These are phyloP conservation scores for Cercophora samala DNA, from an alignment of 495 filamentous ascomycete species.

Conservation along the genomic window DNA sequence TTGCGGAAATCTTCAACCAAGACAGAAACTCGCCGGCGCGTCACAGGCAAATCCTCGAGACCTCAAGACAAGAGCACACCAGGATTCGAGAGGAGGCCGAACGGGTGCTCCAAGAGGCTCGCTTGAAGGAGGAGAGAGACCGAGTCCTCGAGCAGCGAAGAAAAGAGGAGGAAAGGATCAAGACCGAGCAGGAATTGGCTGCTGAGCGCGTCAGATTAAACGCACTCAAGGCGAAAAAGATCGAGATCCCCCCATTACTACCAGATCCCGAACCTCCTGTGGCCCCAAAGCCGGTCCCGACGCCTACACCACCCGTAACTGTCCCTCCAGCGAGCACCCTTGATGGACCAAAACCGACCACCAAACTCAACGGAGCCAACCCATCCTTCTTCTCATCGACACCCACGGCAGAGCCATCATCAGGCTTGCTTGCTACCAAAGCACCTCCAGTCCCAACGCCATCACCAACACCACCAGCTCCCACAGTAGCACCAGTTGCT, in stretches of 20 bases:
- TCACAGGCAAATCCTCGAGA: conserved; percentile 60
- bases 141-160: conserved; percentile 47
- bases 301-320: neutral
- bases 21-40: conserved; percentile 44
- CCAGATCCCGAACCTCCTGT: conserved; percentile 32
- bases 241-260: conserved; percentile 41
- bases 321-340: neutral
- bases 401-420: neutral
- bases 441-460: conserved; percentile 1
- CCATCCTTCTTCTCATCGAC: neutral
- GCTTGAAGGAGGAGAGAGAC: conserved; percentile 44
- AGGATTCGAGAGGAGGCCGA: conserved; percentile 60
- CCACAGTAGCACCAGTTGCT: neutral
- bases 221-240: conserved; percentile 41
- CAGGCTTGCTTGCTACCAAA: neutral
- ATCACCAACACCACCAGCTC: neutral
- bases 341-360: neutral
- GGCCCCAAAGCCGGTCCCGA: conserved; percentile 16
- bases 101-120: conserved; percentile 44
- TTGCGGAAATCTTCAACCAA: conserved; percentile 40
- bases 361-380: conserved; percentile 16
- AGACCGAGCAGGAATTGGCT: conserved; percentile 40
- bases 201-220: conserved; percentile 42
- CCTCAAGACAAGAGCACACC: conserved; percentile 60
- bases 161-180: conserved; percentile 53